These are phyloP conservation scores for Candida patagonica DNA, from an alignment of 805 yeast genomes.

Conservation along the genomic window DNA sequence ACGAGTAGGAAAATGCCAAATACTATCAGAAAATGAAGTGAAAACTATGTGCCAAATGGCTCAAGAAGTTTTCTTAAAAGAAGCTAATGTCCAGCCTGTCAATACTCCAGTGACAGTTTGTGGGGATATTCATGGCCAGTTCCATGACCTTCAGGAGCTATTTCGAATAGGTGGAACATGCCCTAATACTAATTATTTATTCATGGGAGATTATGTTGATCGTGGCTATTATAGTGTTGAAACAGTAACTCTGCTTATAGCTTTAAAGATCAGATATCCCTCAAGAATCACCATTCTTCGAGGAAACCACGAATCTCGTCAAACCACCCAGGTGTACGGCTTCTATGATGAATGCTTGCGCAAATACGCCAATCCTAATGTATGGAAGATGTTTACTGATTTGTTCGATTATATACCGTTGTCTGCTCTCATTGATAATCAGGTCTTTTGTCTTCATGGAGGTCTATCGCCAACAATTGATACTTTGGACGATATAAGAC, in stretches of 20 bases:
- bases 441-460: slow-evolving; percentile 88
- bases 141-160: slow-evolving; percentile 87
- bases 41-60: slow-evolving; percentile 75
- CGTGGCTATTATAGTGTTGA: slow-evolving; percentile 84
- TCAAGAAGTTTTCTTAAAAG: slow-evolving; percentile 68
- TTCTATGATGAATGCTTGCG: slow-evolving; percentile 92
- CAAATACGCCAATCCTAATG: slow-evolving; percentile 85
- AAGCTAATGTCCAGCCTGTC: slow-evolving; percentile 91
- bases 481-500: slow-evolving; percentile 85
- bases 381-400: slow-evolving; percentile 89
- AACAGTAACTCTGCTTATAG: slow-evolving; percentile 79
- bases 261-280: slow-evolving; percentile 89
- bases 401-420: slow-evolving; percentile 88
- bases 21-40: slow-evolving; percentile 72
- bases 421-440: slow-evolving; percentile 85
- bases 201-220: slow-evolving; percentile 91
- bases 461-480: slow-evolving; percentile 93
- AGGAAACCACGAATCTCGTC: slow-evolving; percentile 94
- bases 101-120: slow-evolving; percentile 92
- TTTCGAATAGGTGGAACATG: slow-evolving; percentile 92
- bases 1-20: slow-evolving; percentile 67
- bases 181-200: slow-evolving; percentile 82
- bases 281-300: slow-evolving; percentile 83
- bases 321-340: slow-evolving; percentile 93
- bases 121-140: slow-evolving; percentile 96